Evolutionary conservation across 1,284 basidiomycete genomes (phyloP).

Genomic region (Sporisorium scitamineum): DNA sequence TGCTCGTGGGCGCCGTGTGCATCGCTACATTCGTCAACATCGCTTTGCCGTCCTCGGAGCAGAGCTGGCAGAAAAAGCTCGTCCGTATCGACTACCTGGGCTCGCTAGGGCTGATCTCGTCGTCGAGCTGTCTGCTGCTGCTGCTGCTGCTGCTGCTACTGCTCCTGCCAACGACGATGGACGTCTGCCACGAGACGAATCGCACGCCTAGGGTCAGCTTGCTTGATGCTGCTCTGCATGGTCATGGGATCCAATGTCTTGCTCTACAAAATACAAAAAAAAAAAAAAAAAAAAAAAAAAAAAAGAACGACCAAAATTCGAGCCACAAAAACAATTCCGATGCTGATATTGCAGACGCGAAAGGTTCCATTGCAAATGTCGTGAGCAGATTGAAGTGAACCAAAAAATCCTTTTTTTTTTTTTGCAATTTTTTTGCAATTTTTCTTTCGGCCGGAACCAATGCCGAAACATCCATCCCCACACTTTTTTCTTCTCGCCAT

Average conservation of each 20-base stretch:
- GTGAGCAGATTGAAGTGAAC: no score
- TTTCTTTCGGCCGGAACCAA: background rate
- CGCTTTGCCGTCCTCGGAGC: conserved; percentile 65
- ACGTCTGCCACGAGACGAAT: background rate
- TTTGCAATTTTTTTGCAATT: background rate
- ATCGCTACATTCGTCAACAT: conserved; percentile 69
- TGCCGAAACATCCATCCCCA: background rate
- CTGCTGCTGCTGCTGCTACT: conserved; percentile 40
- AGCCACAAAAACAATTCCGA: background rate
- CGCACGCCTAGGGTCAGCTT: conserved; percentile 4
- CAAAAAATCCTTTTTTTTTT: background rate
- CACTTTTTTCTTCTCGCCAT: conserved; percentile 1
- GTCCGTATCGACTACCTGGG: conserved; percentile 69
- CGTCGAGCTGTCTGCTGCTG: conserved; percentile 66
- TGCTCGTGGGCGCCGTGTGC: conserved; percentile 65
- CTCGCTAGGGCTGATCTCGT: conserved; percentile 65
- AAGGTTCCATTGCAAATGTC: background rate
- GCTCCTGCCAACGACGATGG: background rate
- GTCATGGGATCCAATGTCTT: background rate
- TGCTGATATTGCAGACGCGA: background rate
- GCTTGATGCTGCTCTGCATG: background rate
- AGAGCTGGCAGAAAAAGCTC: conserved; percentile 69
- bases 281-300: conserved; percentile 1
- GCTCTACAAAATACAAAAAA: background rate
- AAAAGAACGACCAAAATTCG: background rate